phyloP scores from a whole-genome alignment of 495 filamentous ascomycete genomes.

The Trichocladium uniseriatum region DNA sequence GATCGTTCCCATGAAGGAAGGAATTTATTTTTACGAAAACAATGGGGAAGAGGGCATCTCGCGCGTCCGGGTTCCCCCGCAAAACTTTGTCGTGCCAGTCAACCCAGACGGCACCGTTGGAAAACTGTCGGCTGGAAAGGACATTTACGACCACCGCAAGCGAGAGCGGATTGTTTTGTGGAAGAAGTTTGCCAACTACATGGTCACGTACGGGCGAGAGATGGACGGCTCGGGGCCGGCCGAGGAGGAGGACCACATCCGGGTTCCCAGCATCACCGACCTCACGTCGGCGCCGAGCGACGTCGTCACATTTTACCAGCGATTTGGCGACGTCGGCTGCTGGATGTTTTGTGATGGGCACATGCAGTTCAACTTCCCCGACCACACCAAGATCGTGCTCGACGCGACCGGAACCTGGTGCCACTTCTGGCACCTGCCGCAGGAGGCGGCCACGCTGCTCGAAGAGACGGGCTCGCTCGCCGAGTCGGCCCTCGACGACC shows the following conservation, averaged over 20 bases:
- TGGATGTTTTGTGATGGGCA: constrained; percentile 86
- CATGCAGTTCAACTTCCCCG: constrained; percentile 94
- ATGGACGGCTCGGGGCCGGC: constrained; percentile 30
- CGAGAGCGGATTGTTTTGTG: constrained; percentile 69
- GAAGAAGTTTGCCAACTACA: constrained; percentile 91
- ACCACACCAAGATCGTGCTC: constrained; percentile 88
- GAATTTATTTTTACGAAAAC: constrained; percentile 74
- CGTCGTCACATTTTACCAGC: constrained; percentile 81
- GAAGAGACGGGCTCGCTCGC: constrained; percentile 53
- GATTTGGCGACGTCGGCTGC: constrained; percentile 76
- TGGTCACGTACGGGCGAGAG: constrained; percentile 56
- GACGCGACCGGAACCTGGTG: constrained; percentile 66
- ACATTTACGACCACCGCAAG: constrained; percentile 59
- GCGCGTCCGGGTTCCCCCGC: constrained; percentile 50
- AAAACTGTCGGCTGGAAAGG: constrained; percentile 41
- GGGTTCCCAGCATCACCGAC: constrained; percentile 43
- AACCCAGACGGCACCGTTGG: constrained; percentile 45
- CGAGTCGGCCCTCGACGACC: constrained; percentile 52
- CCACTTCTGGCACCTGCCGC: constrained; percentile 75
- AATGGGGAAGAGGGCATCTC: constrained; percentile 55
- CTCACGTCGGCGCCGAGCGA: constrained; percentile 40
- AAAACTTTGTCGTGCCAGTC: constrained; percentile 47
- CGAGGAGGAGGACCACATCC: constrained; percentile 36
- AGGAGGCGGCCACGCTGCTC: constrained; percentile 56
- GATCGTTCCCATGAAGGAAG: constrained; percentile 54